Evolutionary conservation across 2,329 filamentous ascomycete genomes (phyloP).

Genomic region (Diaporthe nobilis): DNA sequence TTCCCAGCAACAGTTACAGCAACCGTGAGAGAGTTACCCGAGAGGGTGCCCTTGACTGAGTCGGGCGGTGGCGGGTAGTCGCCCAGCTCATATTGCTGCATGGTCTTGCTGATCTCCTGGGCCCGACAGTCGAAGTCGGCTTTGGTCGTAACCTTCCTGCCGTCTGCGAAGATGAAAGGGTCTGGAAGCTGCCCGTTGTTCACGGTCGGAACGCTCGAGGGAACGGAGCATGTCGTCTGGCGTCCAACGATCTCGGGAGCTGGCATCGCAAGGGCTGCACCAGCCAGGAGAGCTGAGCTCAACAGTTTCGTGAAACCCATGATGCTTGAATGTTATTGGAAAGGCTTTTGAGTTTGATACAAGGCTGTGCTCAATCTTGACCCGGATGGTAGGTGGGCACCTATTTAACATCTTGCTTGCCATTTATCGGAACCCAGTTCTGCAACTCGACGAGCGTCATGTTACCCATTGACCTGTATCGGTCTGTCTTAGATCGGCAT

Average conservation of each 20-base stretch:
- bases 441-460: slow-evolving; percentile 17
- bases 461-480: not conserved
- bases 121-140: slow-evolving; percentile 63
- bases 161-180: slow-evolving; percentile 62
- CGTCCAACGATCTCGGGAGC: slow-evolving; percentile 53
- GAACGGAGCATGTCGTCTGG: slow-evolving; percentile 53
- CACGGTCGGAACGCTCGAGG: slow-evolving; percentile 53
- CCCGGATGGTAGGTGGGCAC: not conserved
- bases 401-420: not conserved
- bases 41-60: slow-evolving; percentile 60
- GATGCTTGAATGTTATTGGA: not conserved
- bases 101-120: slow-evolving; percentile 61
- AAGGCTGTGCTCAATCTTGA: not conserved
- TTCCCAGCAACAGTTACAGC: slow-evolving; percentile 60
- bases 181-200: slow-evolving; percentile 58
- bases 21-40: slow-evolving; percentile 59
- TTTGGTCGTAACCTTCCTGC: slow-evolving; percentile 60
- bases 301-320: slow-evolving; percentile 10
- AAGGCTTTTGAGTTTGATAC: not conserved
- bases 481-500: not conserved
- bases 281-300: slow-evolving; percentile 47
- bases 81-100: slow-evolving; percentile 67
- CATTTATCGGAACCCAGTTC: slow-evolving; percentile 23
- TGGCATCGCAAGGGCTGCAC: slow-evolving; percentile 53
- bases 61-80: slow-evolving; percentile 62